Percentiles rank a stretch among this genome's conserved stretches.
These are phyloP conservation scores for Podaxis sp. DNA, from an alignment of 768 basidiomycete genomes.

Conservation along the genomic window DNA sequence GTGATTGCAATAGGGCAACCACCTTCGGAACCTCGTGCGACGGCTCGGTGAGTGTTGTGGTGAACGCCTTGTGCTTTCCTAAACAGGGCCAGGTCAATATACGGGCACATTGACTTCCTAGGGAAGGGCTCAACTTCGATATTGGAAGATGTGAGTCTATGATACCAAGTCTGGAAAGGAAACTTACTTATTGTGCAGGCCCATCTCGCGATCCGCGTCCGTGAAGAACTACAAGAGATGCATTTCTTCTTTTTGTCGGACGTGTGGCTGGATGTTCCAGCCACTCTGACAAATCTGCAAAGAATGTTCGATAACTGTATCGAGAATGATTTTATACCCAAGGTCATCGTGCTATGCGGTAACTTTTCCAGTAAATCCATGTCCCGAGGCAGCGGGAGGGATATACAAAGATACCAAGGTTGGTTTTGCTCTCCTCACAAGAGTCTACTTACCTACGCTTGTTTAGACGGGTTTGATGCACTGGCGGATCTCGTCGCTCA, in stretches of 20 bases:
- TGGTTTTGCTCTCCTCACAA: conserved; percentile 1
- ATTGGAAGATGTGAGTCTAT: conserved; percentile 76
- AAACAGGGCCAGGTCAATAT: conserved; percentile 66
- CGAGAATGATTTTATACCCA: conserved; percentile 84
- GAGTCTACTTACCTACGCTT: neutral
- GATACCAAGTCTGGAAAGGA: neutral
- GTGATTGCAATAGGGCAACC: conserved; percentile 97
- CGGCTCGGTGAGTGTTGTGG: conserved; percentile 59
- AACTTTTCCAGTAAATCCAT: conserved; percentile 90
- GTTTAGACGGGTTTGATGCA: conserved; percentile 79
- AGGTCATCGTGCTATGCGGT: conserved; percentile 89
- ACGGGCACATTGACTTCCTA: conserved; percentile 95
- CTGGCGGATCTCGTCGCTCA: conserved; percentile 82
- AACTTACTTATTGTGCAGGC: conserved; percentile 39
- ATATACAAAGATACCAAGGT: conserved; percentile 88
- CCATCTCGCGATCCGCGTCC: conserved; percentile 60
- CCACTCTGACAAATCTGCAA: conserved; percentile 75
- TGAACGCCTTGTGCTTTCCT: neutral
- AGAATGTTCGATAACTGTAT: conserved; percentile 90
- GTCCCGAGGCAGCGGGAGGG: conserved; percentile 73
- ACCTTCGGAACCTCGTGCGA: conserved; percentile 87
- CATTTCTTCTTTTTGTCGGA: conserved; percentile 95
- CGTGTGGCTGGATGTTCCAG: conserved; percentile 90
- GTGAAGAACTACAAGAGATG: conserved; percentile 70
- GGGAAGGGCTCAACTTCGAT: conserved; percentile 92